Evolutionary conservation across 495 filamentous ascomycete genomes (phyloP), one percentile per base, ranked within the genome.

Genomic region (Xeromyces bisporus): DNA sequence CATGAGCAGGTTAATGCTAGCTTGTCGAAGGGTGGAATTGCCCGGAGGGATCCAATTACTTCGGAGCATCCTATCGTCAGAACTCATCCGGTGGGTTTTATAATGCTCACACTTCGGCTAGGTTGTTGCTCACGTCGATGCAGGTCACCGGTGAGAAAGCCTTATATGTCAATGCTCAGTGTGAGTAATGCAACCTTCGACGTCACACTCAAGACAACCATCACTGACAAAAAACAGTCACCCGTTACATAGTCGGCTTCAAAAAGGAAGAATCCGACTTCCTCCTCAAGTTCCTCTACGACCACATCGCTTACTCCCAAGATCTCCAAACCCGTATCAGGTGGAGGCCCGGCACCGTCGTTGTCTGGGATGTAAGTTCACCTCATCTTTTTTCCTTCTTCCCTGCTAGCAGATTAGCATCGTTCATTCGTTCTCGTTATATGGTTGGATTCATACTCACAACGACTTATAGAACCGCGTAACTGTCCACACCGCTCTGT

Each of bases 121-220:
- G 26, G n/a, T 11, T 11, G 10, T 27, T 6, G n/a, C 26, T 15
- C 11, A 27, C 10, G n/a, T 11, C 13, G 26, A 4, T 11, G 8
- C 43, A 44, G 42, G 53, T 56, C 24, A 44, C 40, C 16, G 50
- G 85, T 7, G 80, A 91, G 60, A 92, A 91, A 55, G 80, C 82
- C 0, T 53, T 92, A 6, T 92, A 71, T 40, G 73, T 93, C 26
- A 92, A 91, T 46, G 75, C 76, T 6, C 78, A 87, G 50, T 92
- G 81, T 84, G 52, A 70, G 74, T 31, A 14, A 14, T 3, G 26
- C 57, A 9, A 7, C 15, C 21, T 18, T 15, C 12, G 3, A 10
- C n/a, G 3, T 28, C 10, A 6, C 6, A 23, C 21, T 23, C 6
- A 6, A 23, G 21, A 23, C 6, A 23, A 23, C 21, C 6, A 23